These are phyloP conservation scores for Lichina pygmaea DNA, from an alignment of 495 filamentous ascomycete species.

Conservation along the genomic window DNA sequence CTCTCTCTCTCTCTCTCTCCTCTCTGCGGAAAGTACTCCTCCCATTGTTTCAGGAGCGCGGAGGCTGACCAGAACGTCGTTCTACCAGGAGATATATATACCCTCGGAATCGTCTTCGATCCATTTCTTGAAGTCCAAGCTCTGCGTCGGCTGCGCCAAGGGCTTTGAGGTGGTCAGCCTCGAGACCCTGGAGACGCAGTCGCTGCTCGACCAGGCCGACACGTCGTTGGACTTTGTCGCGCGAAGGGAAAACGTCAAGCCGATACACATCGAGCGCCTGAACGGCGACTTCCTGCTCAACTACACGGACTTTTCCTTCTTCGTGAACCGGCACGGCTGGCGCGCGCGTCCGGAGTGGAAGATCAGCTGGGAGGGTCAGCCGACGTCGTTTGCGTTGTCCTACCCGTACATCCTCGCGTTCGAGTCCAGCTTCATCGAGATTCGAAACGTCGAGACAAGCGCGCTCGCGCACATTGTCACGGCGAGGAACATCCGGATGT, in stretches of 20 bases:
- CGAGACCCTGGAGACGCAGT: slow-evolving; percentile 92
- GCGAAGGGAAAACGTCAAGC: slow-evolving; percentile 71
- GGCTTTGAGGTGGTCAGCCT: slow-evolving; percentile 95
- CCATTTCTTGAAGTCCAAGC: slow-evolving; percentile 86
- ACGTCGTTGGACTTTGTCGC: slow-evolving; percentile 93
- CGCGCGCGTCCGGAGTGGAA: slow-evolving; percentile 84
- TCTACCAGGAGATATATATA: slow-evolving; percentile 68
- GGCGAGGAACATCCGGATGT: slow-evolving; percentile 84
- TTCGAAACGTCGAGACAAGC: slow-evolving; percentile 77
- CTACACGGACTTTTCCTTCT: slow-evolving; percentile 96
- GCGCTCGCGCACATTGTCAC: slow-evolving; percentile 81
- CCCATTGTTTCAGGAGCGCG: background rate
- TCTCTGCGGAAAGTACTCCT: background rate
- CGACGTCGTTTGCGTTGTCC: slow-evolving; percentile 71
- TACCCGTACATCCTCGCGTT: slow-evolving; percentile 94
- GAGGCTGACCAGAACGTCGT: background rate
- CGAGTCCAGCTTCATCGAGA: slow-evolving; percentile 95
- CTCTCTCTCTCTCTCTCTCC: background rate
- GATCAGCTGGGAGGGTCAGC: slow-evolving; percentile 90
- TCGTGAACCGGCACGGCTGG: slow-evolving; percentile 97
- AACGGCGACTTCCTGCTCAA: slow-evolving; percentile 93
- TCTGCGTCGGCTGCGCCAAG: slow-evolving; percentile 83
- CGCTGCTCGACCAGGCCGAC: slow-evolving; percentile 89
- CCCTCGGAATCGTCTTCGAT: slow-evolving; percentile 88
- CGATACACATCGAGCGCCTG: slow-evolving; percentile 93